These are phyloP conservation scores for Epichloe bromicola DNA, from an alignment of 2,329 filamentous ascomycete species.

Conservation along the genomic window DNA sequence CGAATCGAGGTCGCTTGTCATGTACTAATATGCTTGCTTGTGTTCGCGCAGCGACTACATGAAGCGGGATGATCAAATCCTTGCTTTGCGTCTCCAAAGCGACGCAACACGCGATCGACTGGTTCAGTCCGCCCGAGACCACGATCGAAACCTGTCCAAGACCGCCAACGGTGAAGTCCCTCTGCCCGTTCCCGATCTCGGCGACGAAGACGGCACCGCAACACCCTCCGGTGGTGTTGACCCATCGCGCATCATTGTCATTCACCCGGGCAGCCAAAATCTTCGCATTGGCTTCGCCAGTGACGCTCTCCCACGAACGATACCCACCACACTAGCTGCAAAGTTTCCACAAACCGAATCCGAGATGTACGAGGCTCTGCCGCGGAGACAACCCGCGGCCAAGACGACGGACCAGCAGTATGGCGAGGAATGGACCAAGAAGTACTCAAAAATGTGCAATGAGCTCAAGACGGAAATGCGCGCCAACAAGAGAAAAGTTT, in stretches of 20 bases:
- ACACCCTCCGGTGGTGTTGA: slow-evolving; percentile 49
- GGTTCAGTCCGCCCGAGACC: slow-evolving; percentile 75
- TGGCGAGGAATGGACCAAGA: slow-evolving; percentile 65
- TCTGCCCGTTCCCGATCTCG: slow-evolving; percentile 45
- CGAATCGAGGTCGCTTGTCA: not conserved
- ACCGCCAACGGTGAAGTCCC: slow-evolving; percentile 54
- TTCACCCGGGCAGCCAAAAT: slow-evolving; percentile 93
- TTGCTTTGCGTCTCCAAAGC: slow-evolving; percentile 75
- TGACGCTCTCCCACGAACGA: slow-evolving; percentile 84
- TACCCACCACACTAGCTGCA: slow-evolving; percentile 84
- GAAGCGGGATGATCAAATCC: slow-evolving; percentile 92
- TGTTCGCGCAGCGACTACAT: slow-evolving; percentile 64
- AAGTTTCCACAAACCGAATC: slow-evolving; percentile 68
- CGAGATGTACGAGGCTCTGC: slow-evolving; percentile 68
- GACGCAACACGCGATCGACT: slow-evolving; percentile 77
- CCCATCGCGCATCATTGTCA: slow-evolving; percentile 83
- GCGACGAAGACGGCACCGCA: slow-evolving; percentile 42
- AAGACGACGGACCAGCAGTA: slow-evolving; percentile 65
- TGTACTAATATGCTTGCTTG: slow-evolving; percentile 7
- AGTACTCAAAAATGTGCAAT: slow-evolving; percentile 68
- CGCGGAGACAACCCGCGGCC: slow-evolving; percentile 52
- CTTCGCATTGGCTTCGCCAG: slow-evolving; percentile 89
- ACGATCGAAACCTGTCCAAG: slow-evolving; percentile 72
- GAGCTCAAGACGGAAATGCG: slow-evolving; percentile 88
- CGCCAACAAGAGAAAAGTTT: slow-evolving; percentile 81